Evolutionary conservation across 306 rosid genomes (phyloP).

Genomic region (Quercus variabilis): DNA sequence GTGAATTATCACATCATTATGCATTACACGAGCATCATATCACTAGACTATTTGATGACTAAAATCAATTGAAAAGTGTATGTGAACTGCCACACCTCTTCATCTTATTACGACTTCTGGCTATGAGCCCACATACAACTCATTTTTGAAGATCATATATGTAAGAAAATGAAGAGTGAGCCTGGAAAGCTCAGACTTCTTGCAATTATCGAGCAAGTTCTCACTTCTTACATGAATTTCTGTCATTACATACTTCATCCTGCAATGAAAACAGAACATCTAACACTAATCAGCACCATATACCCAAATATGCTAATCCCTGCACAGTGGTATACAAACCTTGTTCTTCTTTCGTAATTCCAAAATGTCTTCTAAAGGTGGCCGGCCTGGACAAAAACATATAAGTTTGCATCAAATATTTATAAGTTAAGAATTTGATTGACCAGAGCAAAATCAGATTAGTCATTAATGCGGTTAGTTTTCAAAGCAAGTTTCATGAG

Average conservation of each 20-base stretch:
- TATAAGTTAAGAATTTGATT: neutral
- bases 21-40: neutral
- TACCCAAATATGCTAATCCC: neutral
- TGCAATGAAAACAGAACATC: conserved; percentile 26
- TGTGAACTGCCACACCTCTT: neutral
- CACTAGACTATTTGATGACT: too few species aligned
- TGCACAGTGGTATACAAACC: conserved; percentile 37
- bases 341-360: conserved; percentile 55
- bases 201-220: conserved; percentile 16
- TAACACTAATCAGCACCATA: neutral
- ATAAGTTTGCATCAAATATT: neutral
- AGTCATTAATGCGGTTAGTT: neutral
- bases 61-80: neutral
- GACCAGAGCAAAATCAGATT: neutral
- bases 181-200: too few species aligned
- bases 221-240: conserved; percentile 60
- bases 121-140: neutral
- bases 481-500: neutral
- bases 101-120: too few species aligned
- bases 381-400: conserved; percentile 61
- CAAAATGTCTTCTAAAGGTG: conserved; percentile 71
- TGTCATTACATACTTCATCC: conserved; percentile 68
- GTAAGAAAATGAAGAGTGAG: neutral
- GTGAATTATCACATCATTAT: neutral
- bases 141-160: neutral